Percentiles rank a stretch among this genome's conserved stretches.
Conservation (phyloP, 176 grass and related monocot genomes). For the Stipa capillata region DNA sequence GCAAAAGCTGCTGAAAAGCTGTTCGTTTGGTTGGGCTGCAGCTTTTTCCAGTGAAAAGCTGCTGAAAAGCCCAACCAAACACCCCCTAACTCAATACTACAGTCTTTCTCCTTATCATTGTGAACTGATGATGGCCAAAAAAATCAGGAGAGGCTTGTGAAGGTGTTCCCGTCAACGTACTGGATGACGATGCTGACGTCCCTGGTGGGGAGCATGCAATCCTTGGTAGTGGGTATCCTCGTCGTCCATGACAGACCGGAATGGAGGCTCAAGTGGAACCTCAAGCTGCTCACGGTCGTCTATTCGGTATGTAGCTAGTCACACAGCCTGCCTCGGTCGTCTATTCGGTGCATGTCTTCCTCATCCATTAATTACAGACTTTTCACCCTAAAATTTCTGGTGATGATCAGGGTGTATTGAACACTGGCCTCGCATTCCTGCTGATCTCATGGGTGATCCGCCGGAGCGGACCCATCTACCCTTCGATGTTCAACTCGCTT, state of each 20-base stretch:
- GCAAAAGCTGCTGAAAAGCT: too few relatives aligned
- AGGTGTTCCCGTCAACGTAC: background rate
- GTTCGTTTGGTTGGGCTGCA: too few relatives aligned
- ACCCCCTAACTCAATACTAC: background rate
- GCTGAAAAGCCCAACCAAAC: too few relatives aligned
- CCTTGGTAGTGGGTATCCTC: background rate
- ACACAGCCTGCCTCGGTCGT: too few relatives aligned
- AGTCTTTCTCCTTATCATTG: background rate
- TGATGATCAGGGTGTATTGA: background rate
- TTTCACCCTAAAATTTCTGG: background rate
- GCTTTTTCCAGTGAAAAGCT: too few relatives aligned
- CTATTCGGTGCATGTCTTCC: too few relatives aligned
- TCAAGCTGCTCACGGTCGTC: background rate
- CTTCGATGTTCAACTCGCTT: slow-evolving; percentile 10
- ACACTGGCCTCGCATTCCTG: slow-evolving; percentile 1
- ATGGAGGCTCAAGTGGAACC: background rate
- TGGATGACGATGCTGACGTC: background rate
- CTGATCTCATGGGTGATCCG: slow-evolving; percentile 1
- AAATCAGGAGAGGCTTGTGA: background rate
- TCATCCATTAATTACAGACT: too few relatives aligned
- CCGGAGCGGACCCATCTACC: slow-evolving; percentile 6
- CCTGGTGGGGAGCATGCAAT: background rate
- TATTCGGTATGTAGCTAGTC: background rate
- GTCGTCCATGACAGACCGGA: background rate
- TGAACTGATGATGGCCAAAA: background rate